phyloP scores from a whole-genome alignment of 2,329 filamentous ascomycete species.

The Trichoderma citrinoviride region DNA sequence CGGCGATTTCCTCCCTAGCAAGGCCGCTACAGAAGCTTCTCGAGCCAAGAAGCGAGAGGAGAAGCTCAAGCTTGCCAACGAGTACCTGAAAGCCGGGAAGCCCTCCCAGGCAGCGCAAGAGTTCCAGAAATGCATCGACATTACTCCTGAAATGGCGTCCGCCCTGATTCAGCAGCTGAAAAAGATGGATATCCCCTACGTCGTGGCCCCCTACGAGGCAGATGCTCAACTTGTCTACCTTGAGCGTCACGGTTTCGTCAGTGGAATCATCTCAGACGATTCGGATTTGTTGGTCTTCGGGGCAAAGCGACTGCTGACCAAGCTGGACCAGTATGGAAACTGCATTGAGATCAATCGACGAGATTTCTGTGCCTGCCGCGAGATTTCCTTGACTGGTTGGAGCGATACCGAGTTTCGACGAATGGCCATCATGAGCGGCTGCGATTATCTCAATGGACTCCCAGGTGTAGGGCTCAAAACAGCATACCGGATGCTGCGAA shows the following conservation, averaged over 20 bases:
- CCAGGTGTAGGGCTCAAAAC: slow-evolving; percentile 88
- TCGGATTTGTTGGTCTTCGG: slow-evolving; percentile 96
- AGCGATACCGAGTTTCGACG: slow-evolving; percentile 84
- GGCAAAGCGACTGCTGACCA: slow-evolving; percentile 84
- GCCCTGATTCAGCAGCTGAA: slow-evolving; percentile 90
- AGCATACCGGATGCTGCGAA: slow-evolving; percentile 84
- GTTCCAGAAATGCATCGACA: slow-evolving; percentile 91
- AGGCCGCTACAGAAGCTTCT: slow-evolving; percentile 79
- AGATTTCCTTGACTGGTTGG: slow-evolving; percentile 88
- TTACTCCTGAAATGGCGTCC: slow-evolving; percentile 94
- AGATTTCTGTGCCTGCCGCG: slow-evolving; percentile 84
- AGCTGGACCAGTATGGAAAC: slow-evolving; percentile 89
- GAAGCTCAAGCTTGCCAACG: slow-evolving; percentile 70
- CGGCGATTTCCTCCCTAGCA: slow-evolving; percentile 91
- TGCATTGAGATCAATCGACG: slow-evolving; percentile 87
- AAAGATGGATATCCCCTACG: slow-evolving; percentile 72
- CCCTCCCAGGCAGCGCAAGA: slow-evolving; percentile 76
- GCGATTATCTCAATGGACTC: slow-evolving; percentile 88
- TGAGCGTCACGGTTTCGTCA: slow-evolving; percentile 77
- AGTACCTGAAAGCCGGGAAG: slow-evolving; percentile 79
- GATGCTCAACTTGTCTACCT: slow-evolving; percentile 96
- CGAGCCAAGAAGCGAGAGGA: slow-evolving; percentile 73
- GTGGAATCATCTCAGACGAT: slow-evolving; percentile 91
- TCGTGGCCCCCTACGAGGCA: slow-evolving; percentile 96
- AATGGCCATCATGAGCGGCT: slow-evolving; percentile 96